A percentile compares a stretch with the other conserved stretches of the same genome.
phyloP scores from a whole-genome alignment of 2,329 filamentous ascomycete genomes.

The Fusarium ramigenum region DNA sequence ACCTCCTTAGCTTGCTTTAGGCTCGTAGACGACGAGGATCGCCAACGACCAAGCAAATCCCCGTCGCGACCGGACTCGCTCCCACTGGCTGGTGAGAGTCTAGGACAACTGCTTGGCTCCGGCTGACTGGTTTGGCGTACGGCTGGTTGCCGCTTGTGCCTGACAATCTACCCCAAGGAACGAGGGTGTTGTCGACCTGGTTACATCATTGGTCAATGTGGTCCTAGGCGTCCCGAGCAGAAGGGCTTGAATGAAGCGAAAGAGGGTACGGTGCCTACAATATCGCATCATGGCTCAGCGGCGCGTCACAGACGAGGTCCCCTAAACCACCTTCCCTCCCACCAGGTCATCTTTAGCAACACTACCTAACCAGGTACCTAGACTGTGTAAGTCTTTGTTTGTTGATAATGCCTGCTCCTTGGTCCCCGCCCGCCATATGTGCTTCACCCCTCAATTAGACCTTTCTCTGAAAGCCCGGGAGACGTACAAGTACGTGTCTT shows the following conservation, averaged over 20 bases:
- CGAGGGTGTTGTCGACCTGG: not conserved
- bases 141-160: constrained; percentile 26
- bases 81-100: constrained; percentile 11
- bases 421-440: constrained; percentile 27
- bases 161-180: constrained; percentile 33
- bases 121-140: constrained; percentile 32
- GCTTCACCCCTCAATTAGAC: not conserved
- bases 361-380: not conserved
- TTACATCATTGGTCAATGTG: constrained; percentile 1
- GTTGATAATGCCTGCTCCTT: not conserved
- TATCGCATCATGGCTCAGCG: constrained; percentile 24
- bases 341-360: not conserved
- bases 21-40: not conserved
- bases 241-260: constrained; percentile 17
- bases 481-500: not conserved
- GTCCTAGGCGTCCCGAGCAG: not conserved
- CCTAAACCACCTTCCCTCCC: constrained; percentile 10
- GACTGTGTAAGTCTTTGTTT: not conserved
- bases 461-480: not conserved
- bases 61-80: constrained; percentile 12
- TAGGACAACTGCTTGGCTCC: constrained; percentile 16
- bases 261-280: constrained; percentile 4
- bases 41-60: constrained; percentile 12
- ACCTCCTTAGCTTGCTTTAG: not conserved
- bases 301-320: constrained; percentile 23